Conservation (phyloP, 2,329 filamentous ascomycete species). For the Nothomitra cinnamomea region DNA sequence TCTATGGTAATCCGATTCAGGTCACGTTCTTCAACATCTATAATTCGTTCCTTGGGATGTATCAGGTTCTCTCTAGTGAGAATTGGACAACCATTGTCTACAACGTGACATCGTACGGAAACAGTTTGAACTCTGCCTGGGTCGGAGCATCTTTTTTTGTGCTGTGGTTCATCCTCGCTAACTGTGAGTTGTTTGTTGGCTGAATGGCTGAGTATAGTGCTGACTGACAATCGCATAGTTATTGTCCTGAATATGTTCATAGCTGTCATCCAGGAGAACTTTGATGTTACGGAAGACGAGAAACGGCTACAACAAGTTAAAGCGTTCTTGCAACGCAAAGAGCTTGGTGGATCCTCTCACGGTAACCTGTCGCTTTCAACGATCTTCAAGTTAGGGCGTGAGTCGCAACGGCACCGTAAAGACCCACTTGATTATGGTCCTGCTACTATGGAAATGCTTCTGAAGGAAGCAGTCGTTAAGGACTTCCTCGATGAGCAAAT, state of each 20-base stretch:
- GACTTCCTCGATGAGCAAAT: slow-evolving; percentile 77
- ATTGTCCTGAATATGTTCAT: slow-evolving; percentile 99
- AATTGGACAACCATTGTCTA: slow-evolving; percentile 89
- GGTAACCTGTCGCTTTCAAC: slow-evolving; percentile 51
- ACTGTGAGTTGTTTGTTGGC: slow-evolving; percentile 30
- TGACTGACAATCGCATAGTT: slow-evolving; percentile 28
- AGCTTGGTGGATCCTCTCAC: slow-evolving; percentile 50
- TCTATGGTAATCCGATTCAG: slow-evolving; percentile 41
- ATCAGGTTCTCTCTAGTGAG: slow-evolving; percentile 88
- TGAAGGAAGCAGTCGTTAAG: slow-evolving; percentile 87
- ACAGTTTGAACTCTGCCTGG: slow-evolving; percentile 59
- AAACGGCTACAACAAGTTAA: slow-evolving; percentile 94
- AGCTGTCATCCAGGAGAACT: slow-evolving; percentile 99
- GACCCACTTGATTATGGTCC: slow-evolving; percentile 87
- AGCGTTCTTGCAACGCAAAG: slow-evolving; percentile 81
- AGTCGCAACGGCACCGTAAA: slow-evolving; percentile 40
- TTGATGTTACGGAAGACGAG: slow-evolving; percentile 95
- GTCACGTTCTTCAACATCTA: slow-evolving; percentile 82
- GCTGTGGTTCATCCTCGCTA: slow-evolving; percentile 87
- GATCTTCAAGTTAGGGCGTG: slow-evolving; percentile 44
- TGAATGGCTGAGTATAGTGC: neutral
- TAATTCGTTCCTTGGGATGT: slow-evolving; percentile 96
- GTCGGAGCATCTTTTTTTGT: slow-evolving; percentile 83
- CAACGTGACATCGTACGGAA: slow-evolving; percentile 54
- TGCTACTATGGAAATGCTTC: slow-evolving; percentile 84